These are phyloP conservation scores for Suhomyces emberorum DNA, from an alignment of 805 yeast species.

Conservation along the genomic window DNA sequence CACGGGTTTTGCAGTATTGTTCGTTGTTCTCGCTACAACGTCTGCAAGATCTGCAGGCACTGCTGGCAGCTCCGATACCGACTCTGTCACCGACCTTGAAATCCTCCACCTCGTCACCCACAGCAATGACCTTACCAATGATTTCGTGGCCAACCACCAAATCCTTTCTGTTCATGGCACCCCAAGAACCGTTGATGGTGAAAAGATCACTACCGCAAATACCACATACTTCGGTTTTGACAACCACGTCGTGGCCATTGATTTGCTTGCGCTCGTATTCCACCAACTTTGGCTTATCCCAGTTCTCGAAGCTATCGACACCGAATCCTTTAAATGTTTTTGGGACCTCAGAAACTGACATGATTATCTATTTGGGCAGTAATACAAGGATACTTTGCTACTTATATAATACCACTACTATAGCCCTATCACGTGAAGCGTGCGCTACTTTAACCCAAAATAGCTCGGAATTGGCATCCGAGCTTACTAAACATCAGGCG, in stretches of 20 bases:
- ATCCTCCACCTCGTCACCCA: constrained; percentile 53
- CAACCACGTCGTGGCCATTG: constrained; percentile 45
- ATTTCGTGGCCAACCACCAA: constrained; percentile 62
- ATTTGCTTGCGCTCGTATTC: constrained; percentile 25
- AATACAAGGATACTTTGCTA: too few relatives aligned
- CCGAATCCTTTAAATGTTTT: constrained; percentile 34
- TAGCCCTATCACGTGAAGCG: too few relatives aligned
- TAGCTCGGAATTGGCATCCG: too few relatives aligned
- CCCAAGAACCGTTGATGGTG: constrained; percentile 52
- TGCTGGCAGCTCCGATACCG: constrained; percentile 72
- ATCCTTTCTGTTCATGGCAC: constrained; percentile 30
- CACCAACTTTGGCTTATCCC: constrained; percentile 33
- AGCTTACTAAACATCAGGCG: too few relatives aligned
- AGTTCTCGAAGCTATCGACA: constrained; percentile 26
- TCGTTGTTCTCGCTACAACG: constrained; percentile 43
- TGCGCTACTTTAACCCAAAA: too few relatives aligned
- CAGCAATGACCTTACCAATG: constrained; percentile 53
- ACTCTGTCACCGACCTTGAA: constrained; percentile 69
- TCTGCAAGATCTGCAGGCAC: constrained; percentile 58
- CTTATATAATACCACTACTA: too few relatives aligned
- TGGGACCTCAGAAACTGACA: too few relatives aligned
- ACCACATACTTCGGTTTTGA: constrained; percentile 60
- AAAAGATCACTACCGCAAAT: constrained; percentile 61
- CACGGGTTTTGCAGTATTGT: constrained; percentile 49
- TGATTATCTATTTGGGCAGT: too few relatives aligned